These are phyloP conservation scores for Termitomyces sp. DNA, from an alignment of 768 basidiomycete species.

Conservation along the genomic window DNA sequence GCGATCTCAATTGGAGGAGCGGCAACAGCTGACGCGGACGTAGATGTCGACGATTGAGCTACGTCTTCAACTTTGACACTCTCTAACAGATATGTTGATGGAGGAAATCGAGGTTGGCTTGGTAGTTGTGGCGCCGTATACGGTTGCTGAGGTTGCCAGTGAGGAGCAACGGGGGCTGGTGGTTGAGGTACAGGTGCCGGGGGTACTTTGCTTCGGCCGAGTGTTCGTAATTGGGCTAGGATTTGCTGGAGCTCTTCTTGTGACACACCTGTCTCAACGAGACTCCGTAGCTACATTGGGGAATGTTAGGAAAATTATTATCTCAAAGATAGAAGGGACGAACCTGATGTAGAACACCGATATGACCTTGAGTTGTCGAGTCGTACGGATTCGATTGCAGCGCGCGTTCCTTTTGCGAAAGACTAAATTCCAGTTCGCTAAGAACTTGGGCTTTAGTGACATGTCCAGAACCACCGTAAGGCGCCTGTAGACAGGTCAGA, in stretches of 20 bases:
- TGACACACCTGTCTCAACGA: conserved; percentile 79
- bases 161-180: conserved; percentile 10
- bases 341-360: conserved; percentile 80
- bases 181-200: conserved; percentile 23
- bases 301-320: neutral
- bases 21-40: conserved; percentile 22
- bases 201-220: conserved; percentile 45
- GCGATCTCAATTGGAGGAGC: conserved; percentile 42
- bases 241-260: conserved; percentile 80
- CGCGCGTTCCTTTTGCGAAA: conserved; percentile 76
- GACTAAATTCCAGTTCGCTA: conserved; percentile 76
- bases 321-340: conserved; percentile 18
- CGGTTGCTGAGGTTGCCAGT: conserved; percentile 18
- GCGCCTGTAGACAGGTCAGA: conserved; percentile 21
- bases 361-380: conserved; percentile 59
- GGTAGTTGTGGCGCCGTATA: conserved; percentile 14
- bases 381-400: conserved; percentile 77
- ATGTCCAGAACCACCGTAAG: conserved; percentile 37
- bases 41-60: conserved; percentile 22
- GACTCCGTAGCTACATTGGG: conserved; percentile 52
- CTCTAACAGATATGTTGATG: conserved; percentile 10
- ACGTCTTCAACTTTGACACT: conserved; percentile 19
- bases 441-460: conserved; percentile 79
- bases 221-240: conserved; percentile 60
- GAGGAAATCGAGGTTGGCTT: conserved; percentile 16